Percentiles rank a stretch among this genome's conserved stretches.
These are phyloP conservation scores for Colletotrichum godetiae DNA, from an alignment of 2,329 filamentous ascomycete genomes.

Conservation along the genomic window DNA sequence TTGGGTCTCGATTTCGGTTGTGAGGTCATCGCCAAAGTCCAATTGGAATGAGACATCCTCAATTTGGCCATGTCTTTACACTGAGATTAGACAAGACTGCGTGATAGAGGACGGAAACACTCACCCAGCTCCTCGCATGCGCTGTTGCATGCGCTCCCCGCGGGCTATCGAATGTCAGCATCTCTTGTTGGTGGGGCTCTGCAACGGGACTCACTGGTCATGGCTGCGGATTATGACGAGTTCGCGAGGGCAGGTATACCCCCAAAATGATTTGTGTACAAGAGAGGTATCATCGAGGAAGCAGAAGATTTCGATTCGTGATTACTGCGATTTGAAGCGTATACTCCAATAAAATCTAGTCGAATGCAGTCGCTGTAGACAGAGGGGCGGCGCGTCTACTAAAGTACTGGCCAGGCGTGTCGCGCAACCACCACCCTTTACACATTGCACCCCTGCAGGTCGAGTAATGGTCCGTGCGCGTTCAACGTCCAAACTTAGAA, in stretches of 20 bases:
- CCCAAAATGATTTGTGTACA: neutral
- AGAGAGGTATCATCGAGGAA: neutral
- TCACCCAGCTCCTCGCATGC: slow-evolving; percentile 73
- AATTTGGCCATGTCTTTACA: slow-evolving; percentile 63
- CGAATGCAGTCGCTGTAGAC: neutral
- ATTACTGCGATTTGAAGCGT: neutral
- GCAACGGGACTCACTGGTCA: slow-evolving; percentile 47
- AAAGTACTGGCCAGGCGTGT: neutral
- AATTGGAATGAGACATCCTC: slow-evolving; percentile 71
- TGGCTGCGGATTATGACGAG: slow-evolving; percentile 34
- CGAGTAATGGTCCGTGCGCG: neutral
- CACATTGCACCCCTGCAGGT: neutral
- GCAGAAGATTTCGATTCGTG: neutral
- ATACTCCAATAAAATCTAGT: neutral
- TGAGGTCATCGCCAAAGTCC: slow-evolving; percentile 43
- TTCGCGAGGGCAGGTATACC: neutral
- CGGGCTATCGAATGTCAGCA: slow-evolving; percentile 53
- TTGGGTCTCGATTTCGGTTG: slow-evolving; percentile 27
- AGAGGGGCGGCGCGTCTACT: slow-evolving; percentile 27
- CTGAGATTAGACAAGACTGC: slow-evolving; percentile 25
- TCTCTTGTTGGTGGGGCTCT: slow-evolving; percentile 12
- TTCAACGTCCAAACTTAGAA: neutral
- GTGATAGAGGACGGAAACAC: slow-evolving; percentile 38
- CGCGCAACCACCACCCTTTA: neutral
- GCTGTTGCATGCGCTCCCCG: slow-evolving; percentile 72